Conservation (phyloP, 257 asterid species). For the Nicotiana benthamiana region DNA sequence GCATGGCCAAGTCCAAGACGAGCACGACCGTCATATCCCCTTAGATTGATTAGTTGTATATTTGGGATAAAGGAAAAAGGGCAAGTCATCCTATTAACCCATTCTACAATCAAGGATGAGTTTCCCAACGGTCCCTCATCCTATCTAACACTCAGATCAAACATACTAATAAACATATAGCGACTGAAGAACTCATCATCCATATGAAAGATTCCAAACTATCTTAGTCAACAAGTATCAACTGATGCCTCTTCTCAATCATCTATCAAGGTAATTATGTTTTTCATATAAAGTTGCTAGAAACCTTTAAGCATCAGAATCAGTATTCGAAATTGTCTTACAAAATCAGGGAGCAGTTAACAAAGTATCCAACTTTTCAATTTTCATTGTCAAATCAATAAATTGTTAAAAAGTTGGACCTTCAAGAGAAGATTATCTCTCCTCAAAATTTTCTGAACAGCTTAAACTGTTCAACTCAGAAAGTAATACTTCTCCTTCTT, state of each 20-base stretch:
- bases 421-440: background rate
- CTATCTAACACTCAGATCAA: background rate
- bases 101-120: background rate
- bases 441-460: background rate
- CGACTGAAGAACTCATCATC: background rate
- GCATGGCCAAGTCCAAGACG: too few relatives aligned
- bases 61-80: background rate
- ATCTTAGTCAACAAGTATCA: background rate
- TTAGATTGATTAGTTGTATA: background rate
- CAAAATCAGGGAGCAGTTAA: background rate
- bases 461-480: background rate
- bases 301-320: background rate
- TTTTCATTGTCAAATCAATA: background rate
- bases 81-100: background rate
- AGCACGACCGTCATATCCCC: background rate
- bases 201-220: background rate
- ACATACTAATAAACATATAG: background rate
- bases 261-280: background rate
- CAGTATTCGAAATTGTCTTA: background rate
- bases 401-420: background rate
- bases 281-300: background rate
- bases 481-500: background rate
- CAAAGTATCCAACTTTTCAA: background rate
- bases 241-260: background rate
- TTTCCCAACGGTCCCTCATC: background rate